Evolutionary conservation across 805 yeast species (phyloP), one percentile per base, ranked within the genome.

Genomic region (Myxozyma vanderwaltii): DNA sequence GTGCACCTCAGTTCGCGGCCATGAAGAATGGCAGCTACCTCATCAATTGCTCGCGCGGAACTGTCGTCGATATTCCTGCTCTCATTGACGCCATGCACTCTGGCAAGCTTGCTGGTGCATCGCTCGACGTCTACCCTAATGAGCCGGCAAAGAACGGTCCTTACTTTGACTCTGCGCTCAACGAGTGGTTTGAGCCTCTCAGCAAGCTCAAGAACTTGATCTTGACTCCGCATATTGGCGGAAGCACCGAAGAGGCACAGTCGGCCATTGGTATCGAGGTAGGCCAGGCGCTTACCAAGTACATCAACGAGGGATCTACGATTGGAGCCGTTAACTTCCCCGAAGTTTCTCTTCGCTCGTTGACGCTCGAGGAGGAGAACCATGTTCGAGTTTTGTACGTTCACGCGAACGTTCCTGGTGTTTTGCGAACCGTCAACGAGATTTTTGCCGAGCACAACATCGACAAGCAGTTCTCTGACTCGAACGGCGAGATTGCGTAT

Each of bases 401-500:
- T 71, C 99, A 94, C 79, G 94, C 89, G 77, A 94, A 94, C 77
- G 97, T 94, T 69, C 99, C 99, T 29, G 99, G 99, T 84, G 99
- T 94, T 58, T 82, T 94, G 82, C 89, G 90, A 75, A 90, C 96
- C 43, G 99, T 94, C 71, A 94, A 94, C 81, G 92, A 92, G 79
- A 89, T 94, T 69, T 84, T 94, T 76, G 88, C 96, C 59, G 86
- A 86, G 74, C 91, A 94, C 81, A 94, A 94, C 77, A 94, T 94
- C 76, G 97, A 91, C 77, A 92, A 94, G 77, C 99, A 94, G 80
- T 94, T 85, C 78, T 88, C 97, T n/a, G 98, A 94, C 75, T 91
- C 97, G 26, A 84, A 88, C 72, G 96, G 96, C 66, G 96, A 89
- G 60, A 86, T 94, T 71, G 99, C 99, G 59, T 94, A 94, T 78